phyloP scores from a whole-genome alignment of 257 asterid genomes.

The Jasminum sambac region DNA sequence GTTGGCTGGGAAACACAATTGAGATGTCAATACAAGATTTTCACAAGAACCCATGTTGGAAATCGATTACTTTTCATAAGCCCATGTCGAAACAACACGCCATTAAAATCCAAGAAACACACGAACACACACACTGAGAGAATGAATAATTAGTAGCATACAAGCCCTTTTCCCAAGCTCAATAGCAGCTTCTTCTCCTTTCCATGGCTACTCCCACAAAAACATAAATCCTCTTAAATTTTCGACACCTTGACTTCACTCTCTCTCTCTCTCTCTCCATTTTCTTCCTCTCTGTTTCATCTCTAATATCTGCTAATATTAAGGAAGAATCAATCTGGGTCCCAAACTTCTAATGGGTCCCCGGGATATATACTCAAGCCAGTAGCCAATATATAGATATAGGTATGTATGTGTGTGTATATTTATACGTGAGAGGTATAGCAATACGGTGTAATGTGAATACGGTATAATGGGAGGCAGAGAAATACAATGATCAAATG shows the following conservation, averaged over 20 bases:
- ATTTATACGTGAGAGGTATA: conserved; percentile 5
- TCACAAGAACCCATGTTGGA: not conserved
- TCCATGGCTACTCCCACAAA: conserved; percentile 96
- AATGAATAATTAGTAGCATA: conserved; percentile 20
- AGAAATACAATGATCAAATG: conserved; percentile 26
- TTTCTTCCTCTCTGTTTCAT: conserved; percentile 12
- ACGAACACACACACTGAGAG: no score
- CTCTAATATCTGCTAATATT: conserved; percentile 7
- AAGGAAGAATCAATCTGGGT: conserved; percentile 24
- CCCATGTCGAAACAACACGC: conserved; percentile 9
- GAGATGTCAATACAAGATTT: conserved; percentile 21
- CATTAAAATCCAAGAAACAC: not conserved
- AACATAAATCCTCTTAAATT: conserved; percentile 85
- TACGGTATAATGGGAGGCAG: conserved; percentile 14
- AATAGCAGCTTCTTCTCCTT: conserved; percentile 79
- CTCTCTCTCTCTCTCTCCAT: conserved; percentile 63
- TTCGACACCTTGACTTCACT: conserved; percentile 48
- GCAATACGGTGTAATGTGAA: no score
- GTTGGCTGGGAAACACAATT: not conserved
- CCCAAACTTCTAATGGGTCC: conserved; percentile 15
- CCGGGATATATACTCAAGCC: conserved; percentile 13
- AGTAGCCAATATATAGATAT: conserved; percentile 13
- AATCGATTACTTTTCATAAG: conserved; percentile 13
- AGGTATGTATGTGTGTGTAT: conserved; percentile 16
- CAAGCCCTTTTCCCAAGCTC: conserved; percentile 79